Evolutionary conservation across 164 flowering plant genomes (phyloP).

Genomic region (Magnolia sinica): DNA sequence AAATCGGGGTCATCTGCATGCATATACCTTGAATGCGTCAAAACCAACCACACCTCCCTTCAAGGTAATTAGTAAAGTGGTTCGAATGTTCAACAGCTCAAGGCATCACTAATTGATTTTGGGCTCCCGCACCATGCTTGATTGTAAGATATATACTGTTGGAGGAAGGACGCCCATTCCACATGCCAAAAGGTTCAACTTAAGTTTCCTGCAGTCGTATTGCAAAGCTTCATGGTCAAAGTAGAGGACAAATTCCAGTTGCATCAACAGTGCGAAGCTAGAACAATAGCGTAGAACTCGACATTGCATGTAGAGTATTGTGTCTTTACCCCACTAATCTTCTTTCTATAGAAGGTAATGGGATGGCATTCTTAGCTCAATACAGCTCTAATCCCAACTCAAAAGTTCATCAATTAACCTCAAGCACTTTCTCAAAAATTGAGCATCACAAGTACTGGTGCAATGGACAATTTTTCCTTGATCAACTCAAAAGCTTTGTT

Average conservation of each 20-base stretch:
- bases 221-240: neutral
- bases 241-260: neutral
- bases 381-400: neutral
- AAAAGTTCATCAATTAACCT: neutral
- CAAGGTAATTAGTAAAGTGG: neutral
- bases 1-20: neutral
- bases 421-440: too few species aligned
- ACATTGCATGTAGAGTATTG: neutral
- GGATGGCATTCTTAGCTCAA: neutral
- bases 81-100: neutral
- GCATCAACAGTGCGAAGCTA: neutral
- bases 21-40: neutral
- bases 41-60: neutral
- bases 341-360: neutral
- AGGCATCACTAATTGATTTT: neutral
- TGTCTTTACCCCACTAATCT: neutral
- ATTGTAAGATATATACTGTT: neutral
- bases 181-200: neutral
- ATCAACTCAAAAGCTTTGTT: neutral
- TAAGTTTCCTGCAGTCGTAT: neutral
- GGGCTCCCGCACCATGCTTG: neutral
- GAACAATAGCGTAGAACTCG: neutral
- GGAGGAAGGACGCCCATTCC: neutral
- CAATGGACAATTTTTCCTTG: neutral
- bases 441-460: neutral